Evolutionary conservation across 495 filamentous ascomycete species (phyloP), one percentile per base, ranked within the genome.

Genomic region (Annulohypoxylon moriforme): DNA sequence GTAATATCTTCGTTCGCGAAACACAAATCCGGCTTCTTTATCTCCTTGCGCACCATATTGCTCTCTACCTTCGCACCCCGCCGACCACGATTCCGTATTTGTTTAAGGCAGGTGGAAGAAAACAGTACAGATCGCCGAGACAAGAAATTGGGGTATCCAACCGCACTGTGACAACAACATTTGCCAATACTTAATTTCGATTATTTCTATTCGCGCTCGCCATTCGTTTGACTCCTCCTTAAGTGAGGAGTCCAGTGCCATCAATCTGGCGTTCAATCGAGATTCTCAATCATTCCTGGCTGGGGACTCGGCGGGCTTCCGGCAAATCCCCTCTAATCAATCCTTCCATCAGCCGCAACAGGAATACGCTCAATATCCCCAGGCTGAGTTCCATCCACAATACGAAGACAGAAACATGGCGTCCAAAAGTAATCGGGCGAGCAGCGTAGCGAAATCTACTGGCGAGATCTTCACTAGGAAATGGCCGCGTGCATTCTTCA

Each of bases 401-500:
- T 73, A 67, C 64, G 66, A 75, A 68, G 85, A 78, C 72, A 83
- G 53, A 33, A 69, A 46, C 14, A 76, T 76, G 73, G 31, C 75
- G 14, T 44, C 62, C 24, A 66, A 60, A 14, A 60, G 60, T 46
- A 74, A 62, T 44, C 73, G 73, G 42, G 50, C 70, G 29, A 66
- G 75, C 34, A 75, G 72, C 31, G 71, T 77, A 57, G 63, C 36
- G 47, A 77, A 74, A 61, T 72, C 74, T 57, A 80, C 72, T n/a
- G 67, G 66, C 59, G 72, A 76, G 63, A 78, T 89, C 71, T 89
- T 95, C 57, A 91, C 88, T 75, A 91, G 93, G 3, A 83, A 83
- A 73, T 99, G 96, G 96, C 93, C 94, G 2, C 96, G 94, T 89
- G 81, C 89, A 62, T 98, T 98, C 77, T 85, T 94, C 75, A 75